Evolutionary conservation across 805 yeast genomes (phyloP), one percentile per base, ranked within the genome.

Genomic region (Suhomyces xylopsoci): DNA sequence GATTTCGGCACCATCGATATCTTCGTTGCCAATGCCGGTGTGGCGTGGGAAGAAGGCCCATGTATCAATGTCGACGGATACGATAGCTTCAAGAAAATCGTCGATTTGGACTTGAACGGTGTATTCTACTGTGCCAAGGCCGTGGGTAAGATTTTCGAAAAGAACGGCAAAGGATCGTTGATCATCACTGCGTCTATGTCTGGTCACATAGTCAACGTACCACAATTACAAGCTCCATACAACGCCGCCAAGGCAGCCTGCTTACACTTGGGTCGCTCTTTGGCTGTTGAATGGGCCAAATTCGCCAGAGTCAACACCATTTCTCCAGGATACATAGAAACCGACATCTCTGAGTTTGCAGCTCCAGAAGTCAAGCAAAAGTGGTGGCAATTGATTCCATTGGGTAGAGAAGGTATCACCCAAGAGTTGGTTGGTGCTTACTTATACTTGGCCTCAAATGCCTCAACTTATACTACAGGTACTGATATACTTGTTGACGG

Each of bases 1-100:
- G 96, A 89, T 63, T 90, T 90, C 66, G 94, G 93, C 51, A 81
- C 82, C 55, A 82, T 90, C 58, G 96, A 90, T 68, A 74, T 89
- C 25, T 86, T 88, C 62, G 94, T 90, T 46, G 96, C 96, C 61
- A 90, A 90, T 67, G 97, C 97, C 12, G 97, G 97, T 42, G 83
- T 89, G 26, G 52, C 60, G 9, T 57, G 60, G 60, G 47, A 51
- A 9, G 60, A 55, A 7, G 91, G 92, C 20, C 80, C 80, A 17
- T 63, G 66, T 53, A 56, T 73, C 48, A 74, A 74, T 28, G 75
- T 65, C 34, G 68, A 71, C 42, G 73, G 72, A 17, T 63, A 62
- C 45, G 72, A 66, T 20, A 53, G 58, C 36, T 75, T 73, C 74
- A 57, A 70, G 25, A 67, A 67, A 57, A 59, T 75, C 52, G 61